phyloP scores from a whole-genome alignment of 305 asterid species.

The Fraxinus dipetala region DNA sequence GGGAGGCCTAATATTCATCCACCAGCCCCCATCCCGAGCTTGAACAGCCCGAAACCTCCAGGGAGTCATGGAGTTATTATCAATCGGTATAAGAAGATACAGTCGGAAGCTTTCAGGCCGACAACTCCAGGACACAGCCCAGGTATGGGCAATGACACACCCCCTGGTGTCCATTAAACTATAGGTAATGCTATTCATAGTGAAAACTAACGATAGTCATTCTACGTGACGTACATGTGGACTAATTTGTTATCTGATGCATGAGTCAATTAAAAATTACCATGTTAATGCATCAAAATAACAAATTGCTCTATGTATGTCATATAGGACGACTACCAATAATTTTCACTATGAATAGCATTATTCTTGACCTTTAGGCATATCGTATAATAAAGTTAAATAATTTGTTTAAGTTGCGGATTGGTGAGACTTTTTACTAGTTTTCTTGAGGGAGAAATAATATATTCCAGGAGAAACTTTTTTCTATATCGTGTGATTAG shows the following conservation, averaged over 20 bases:
- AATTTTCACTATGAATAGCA: too few relatives aligned
- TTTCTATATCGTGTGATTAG: neutral
- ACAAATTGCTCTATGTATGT: too few relatives aligned
- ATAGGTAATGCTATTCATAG: too few relatives aligned
- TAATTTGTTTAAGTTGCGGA: neutral
- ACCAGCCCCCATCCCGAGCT: constrained; percentile 11
- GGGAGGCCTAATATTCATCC: constrained; percentile 14
- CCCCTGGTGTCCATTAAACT: constrained; percentile 38
- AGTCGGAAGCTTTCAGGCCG: constrained; percentile 41
- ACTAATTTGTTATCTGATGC: too few relatives aligned
- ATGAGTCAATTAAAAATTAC: too few relatives aligned
- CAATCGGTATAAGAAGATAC: constrained; percentile 38
- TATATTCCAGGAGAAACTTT: neutral
- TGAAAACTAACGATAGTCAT: too few relatives aligned
- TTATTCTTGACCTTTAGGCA: neutral
- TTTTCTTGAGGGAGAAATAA: constrained; percentile 7
- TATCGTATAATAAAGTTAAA: neutral
- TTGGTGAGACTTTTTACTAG: constrained; percentile 18
- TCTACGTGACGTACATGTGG: too few relatives aligned
- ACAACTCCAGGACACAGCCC: constrained; percentile 63
- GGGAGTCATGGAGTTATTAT: neutral
- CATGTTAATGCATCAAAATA: too few relatives aligned
- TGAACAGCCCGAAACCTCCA: constrained; percentile 19
- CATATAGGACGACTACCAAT: too few relatives aligned
- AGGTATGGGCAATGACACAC: constrained; percentile 65